Conservation (phyloP, 257 asterid species). For the Ballota nigra region DNA sequence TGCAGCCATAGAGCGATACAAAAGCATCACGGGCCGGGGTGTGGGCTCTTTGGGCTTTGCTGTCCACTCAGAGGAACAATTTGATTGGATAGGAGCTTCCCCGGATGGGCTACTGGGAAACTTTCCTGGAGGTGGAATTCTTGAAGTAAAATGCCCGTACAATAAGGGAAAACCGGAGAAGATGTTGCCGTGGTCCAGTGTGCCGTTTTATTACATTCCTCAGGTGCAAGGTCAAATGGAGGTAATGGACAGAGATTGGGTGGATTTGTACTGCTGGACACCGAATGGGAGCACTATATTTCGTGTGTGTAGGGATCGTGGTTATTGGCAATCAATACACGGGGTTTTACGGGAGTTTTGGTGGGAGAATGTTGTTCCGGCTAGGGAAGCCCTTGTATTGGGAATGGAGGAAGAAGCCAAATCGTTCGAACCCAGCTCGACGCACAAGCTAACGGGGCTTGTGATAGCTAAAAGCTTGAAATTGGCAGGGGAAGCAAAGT, state of each 20-base stretch:
- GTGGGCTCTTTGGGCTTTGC: slow-evolving; percentile 82
- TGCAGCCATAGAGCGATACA: slow-evolving; percentile 77
- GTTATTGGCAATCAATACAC: slow-evolving; percentile 71
- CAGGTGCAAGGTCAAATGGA: slow-evolving; percentile 99
- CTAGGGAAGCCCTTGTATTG: slow-evolving; percentile 62
- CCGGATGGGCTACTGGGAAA: slow-evolving; percentile 84
- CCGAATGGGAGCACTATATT: slow-evolving; percentile 86
- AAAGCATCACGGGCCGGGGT: slow-evolving; percentile 77
- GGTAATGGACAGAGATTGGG: slow-evolving; percentile 91
- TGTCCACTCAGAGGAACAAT: slow-evolving; percentile 57
- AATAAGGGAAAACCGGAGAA: slow-evolving; percentile 87
- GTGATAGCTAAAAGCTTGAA: slow-evolving; percentile 64
- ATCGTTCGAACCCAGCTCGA: slow-evolving; percentile 59
- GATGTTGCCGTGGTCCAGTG: slow-evolving; percentile 70
- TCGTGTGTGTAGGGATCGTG: slow-evolving; percentile 65
- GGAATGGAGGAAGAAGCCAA: slow-evolving; percentile 68
- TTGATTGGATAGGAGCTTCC: slow-evolving; percentile 91
- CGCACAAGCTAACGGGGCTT: slow-evolving; percentile 70
- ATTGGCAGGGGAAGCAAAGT: slow-evolving; percentile 67
- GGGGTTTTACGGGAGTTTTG: slow-evolving; percentile 80
- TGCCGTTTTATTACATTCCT: slow-evolving; percentile 97
- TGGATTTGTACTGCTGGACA: slow-evolving; percentile 91
- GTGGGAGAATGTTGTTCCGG: slow-evolving; percentile 96
- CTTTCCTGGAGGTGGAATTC: slow-evolving; percentile 69
- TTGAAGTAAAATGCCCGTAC: slow-evolving; percentile 93